Percentiles rank a stretch among this genome's conserved stretches.
Evolutionary conservation across 768 basidiomycete species (phyloP).

Genomic region (Botryobasidium botryosum): DNA sequence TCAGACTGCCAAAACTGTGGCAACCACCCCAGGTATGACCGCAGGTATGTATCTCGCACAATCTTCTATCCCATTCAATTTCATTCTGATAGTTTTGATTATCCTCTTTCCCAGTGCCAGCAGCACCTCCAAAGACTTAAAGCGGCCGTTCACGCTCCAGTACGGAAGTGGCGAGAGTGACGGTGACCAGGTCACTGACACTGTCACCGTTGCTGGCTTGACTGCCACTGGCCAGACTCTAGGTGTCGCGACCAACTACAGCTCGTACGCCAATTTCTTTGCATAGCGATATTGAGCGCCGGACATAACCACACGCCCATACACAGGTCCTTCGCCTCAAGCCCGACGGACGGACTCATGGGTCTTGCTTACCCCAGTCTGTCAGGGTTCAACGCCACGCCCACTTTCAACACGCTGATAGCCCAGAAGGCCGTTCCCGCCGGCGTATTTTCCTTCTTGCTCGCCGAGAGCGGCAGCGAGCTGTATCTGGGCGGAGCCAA

Average conservation of each 20-base stretch:
- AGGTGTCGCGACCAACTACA: slow-evolving; percentile 28
- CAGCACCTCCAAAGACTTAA: slow-evolving; percentile 22
- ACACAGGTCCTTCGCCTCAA: slow-evolving; percentile 3
- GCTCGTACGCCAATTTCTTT: slow-evolving; percentile 10
- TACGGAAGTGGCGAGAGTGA: slow-evolving; percentile 28
- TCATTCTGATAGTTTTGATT: no score
- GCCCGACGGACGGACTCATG: slow-evolving; percentile 26
- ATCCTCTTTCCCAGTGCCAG: slow-evolving; percentile 4
- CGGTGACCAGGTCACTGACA: slow-evolving; percentile 30
- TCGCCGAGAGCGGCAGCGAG: slow-evolving; percentile 16
- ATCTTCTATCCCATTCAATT: slow-evolving; percentile 11
- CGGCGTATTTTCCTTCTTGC: slow-evolving; percentile 18
- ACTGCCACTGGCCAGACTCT: slow-evolving; percentile 28
- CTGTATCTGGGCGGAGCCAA: slow-evolving; percentile 25
- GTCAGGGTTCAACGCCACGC: slow-evolving; percentile 14
- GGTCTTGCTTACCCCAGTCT: slow-evolving; percentile 20
- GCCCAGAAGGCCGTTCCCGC: slow-evolving; percentile 12
- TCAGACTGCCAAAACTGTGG: slow-evolving; percentile 16
- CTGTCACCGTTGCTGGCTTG: slow-evolving; percentile 29
- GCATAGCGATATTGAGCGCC: background rate
- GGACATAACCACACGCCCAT: background rate
- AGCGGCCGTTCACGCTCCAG: slow-evolving; percentile 21
- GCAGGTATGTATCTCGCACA: slow-evolving; percentile 13
- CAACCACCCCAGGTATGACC: slow-evolving; percentile 25
- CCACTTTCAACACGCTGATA: slow-evolving; percentile 16